Conservation (phyloP, 1,139 yeast genomes). For the Saccharomyces hybrid region DNA sequence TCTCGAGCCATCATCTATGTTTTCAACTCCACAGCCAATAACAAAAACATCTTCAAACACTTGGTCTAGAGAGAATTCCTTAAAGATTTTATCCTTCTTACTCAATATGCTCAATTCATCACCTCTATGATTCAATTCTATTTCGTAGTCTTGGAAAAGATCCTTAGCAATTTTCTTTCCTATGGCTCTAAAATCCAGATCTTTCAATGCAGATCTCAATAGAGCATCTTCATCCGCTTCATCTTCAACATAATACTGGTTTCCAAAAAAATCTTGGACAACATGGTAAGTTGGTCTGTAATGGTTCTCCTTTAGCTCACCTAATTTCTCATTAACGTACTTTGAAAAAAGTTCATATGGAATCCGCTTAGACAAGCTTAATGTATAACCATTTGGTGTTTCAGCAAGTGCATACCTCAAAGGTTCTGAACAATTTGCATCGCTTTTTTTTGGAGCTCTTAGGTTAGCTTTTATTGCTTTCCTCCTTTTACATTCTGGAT, state of each 20-base stretch:
- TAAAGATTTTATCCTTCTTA: conserved; percentile 15
- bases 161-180: conserved; percentile 21
- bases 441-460: conserved; percentile 1
- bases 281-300: conserved; percentile 19
- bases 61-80: conserved; percentile 18
- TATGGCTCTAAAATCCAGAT: conserved; percentile 17
- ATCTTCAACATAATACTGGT: conserved; percentile 23
- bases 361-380: conserved; percentile 19
- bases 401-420: conserved; percentile 4
- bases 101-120: conserved; percentile 18
- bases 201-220: conserved; percentile 14
- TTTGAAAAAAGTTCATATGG: conserved; percentile 11
- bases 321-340: conserved; percentile 12
- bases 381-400: conserved; percentile 10
- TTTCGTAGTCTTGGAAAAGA: conserved; percentile 22
- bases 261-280: conserved; percentile 26
- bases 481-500: conserved; percentile 13
- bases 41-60: conserved; percentile 21
- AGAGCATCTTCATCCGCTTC: conserved; percentile 14
- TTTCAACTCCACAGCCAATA: conserved; percentile 18
- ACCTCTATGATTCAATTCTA: conserved; percentile 25
- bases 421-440: not conserved
- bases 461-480: conserved; percentile 5
- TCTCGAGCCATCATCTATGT: conserved; percentile 9
- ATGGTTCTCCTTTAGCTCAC: conserved; percentile 9